These are phyloP conservation scores for Cercospora zeae-maydis DNA, from an alignment of 2,329 filamentous ascomycete species.

Conservation along the genomic window DNA sequence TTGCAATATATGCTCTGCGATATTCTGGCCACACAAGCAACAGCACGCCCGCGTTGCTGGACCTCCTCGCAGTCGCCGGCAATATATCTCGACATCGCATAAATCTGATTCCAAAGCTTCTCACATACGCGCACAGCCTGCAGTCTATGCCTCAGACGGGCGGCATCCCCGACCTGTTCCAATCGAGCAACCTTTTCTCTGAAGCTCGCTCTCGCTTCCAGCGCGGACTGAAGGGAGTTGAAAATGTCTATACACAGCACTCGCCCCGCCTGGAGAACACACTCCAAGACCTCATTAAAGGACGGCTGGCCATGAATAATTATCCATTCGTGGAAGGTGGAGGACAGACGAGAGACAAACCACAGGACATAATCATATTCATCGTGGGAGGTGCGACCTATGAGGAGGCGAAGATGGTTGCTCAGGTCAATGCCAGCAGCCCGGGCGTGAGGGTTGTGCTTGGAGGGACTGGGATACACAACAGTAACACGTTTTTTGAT, in stretches of 20 bases:
- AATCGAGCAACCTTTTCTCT: constrained; percentile 85
- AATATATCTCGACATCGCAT: constrained; percentile 72
- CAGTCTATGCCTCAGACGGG: constrained; percentile 61
- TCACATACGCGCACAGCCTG: constrained; percentile 81
- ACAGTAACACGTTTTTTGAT: constrained; percentile 81
- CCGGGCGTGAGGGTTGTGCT: constrained; percentile 86
- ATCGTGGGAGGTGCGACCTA: constrained; percentile 92
- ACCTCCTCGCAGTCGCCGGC: constrained; percentile 81
- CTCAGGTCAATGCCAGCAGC: constrained; percentile 87
- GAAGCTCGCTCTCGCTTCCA: constrained; percentile 85
- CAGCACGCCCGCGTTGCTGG: constrained; percentile 76
- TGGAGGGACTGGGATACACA: constrained; percentile 83
- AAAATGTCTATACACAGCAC: constrained; percentile 98
- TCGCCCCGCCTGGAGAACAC: constrained; percentile 83
- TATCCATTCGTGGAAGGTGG: constrained; percentile 93
- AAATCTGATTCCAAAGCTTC: constrained; percentile 74
- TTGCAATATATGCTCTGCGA: constrained; percentile 90
- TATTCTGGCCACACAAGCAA: constrained; percentile 86
- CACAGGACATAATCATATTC: constrained; percentile 93
- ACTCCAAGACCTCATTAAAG: constrained; percentile 89
- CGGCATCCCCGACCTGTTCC: constrained; percentile 90
- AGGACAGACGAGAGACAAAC: constrained; percentile 84
- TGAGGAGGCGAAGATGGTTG: constrained; percentile 93
- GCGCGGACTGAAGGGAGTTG: constrained; percentile 83
- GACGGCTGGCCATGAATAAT: constrained; percentile 75